These are phyloP conservation scores for Bipolaris bicolor DNA, from an alignment of 2,329 filamentous ascomycete species.

Conservation along the genomic window DNA sequence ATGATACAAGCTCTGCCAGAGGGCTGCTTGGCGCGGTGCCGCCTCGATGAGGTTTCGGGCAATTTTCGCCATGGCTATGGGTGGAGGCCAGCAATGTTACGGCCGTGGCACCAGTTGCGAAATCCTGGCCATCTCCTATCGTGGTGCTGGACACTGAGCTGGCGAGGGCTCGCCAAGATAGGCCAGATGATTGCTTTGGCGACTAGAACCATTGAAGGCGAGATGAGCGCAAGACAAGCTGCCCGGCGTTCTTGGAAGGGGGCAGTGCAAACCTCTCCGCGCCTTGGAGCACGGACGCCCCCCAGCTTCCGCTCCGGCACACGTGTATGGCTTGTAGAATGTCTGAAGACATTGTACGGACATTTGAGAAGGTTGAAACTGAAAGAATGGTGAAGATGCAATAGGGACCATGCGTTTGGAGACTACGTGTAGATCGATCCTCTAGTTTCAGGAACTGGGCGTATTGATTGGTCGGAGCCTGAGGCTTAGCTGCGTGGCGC, in stretches of 20 bases:
- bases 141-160: conserved; percentile 1
- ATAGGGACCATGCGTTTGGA: not conserved
- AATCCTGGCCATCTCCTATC: not conserved
- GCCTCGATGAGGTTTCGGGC: not conserved
- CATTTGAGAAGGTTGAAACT: not conserved
- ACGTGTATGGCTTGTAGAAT: not conserved
- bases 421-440: not conserved
- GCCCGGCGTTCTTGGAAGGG: conserved; percentile 17
- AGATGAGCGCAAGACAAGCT: conserved; percentile 14
- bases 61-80: conserved; percentile 6
- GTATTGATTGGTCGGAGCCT: not conserved
- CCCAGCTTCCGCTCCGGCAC: not conserved
- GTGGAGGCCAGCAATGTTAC: not conserved
- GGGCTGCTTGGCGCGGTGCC: conserved; percentile 14
- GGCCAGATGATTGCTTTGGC: conserved; percentile 7
- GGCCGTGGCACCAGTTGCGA: conserved; percentile 7
- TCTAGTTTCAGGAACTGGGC: not conserved
- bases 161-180: conserved; percentile 3
- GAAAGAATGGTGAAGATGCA: not conserved
- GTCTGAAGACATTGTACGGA: not conserved
- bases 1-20: conserved; percentile 15
- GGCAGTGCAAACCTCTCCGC: conserved; percentile 20
- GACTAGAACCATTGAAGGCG: conserved; percentile 12
- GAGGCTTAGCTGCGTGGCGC: conserved; percentile 6
- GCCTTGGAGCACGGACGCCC: conserved; percentile 7